phyloP scores from a whole-genome alignment of 352 stramenopile species.

The Globisporangium radiosum region DNA sequence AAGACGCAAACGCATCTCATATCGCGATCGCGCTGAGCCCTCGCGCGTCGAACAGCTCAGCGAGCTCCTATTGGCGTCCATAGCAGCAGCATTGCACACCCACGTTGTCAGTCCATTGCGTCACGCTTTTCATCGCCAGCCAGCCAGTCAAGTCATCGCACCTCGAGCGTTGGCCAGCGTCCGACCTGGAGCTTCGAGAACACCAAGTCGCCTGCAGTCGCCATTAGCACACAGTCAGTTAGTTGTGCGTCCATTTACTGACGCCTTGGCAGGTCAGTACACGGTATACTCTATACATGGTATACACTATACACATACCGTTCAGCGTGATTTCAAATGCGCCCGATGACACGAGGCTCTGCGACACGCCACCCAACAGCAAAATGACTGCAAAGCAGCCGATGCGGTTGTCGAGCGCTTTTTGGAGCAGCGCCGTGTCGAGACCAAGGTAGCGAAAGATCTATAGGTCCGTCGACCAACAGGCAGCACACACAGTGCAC shows the following conservation, averaged over 20 bases:
- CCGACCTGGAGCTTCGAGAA: slow-evolving; percentile 68
- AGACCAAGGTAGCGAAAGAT: slow-evolving; percentile 40
- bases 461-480: slow-evolving; percentile 10
- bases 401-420: slow-evolving; percentile 70
- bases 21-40: slow-evolving; percentile 4
- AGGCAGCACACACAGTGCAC: neutral
- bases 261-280: neutral
- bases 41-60: slow-evolving; percentile 2
- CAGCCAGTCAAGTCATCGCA: slow-evolving; percentile 8
- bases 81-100: neutral
- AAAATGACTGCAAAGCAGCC: slow-evolving; percentile 59
- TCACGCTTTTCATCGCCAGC: neutral
- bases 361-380: slow-evolving; percentile 52
- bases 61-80: slow-evolving; percentile 2
- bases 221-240: neutral
- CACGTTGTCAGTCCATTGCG: neutral
- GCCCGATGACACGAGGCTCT: slow-evolving; percentile 56
- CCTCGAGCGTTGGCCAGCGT: slow-evolving; percentile 64
- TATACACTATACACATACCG: slow-evolving; percentile 19
- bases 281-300: neutral
- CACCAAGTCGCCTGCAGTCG: slow-evolving; percentile 44
- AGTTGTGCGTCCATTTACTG: neutral
- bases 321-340: slow-evolving; percentile 85
- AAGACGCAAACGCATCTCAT: neutral
- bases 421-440: slow-evolving; percentile 46